Percentiles rank a stretch among this genome's conserved stretches.
These are phyloP conservation scores for Cordyceps javanica DNA, from an alignment of 2,329 filamentous ascomycete species.

Conservation along the genomic window DNA sequence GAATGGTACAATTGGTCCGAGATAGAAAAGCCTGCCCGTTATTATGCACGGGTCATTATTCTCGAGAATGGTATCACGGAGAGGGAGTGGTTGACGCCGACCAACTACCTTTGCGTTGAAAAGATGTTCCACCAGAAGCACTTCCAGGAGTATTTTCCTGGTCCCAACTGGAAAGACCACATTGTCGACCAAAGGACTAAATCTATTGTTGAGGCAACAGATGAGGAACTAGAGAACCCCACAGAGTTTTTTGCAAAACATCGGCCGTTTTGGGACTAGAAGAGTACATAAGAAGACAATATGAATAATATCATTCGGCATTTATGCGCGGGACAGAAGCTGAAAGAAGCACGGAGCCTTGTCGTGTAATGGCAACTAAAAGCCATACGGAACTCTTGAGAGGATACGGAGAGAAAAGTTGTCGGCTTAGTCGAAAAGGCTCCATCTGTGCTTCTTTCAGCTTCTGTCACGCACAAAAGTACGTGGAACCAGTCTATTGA, in stretches of 20 bases:
- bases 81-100: conserved; percentile 2
- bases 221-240: background rate
- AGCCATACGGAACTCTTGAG: background rate
- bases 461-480: no score
- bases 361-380: background rate
- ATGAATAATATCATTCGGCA: background rate
- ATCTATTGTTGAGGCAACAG: background rate
- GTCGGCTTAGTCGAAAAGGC: background rate
- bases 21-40: background rate
- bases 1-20: background rate
- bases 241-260: background rate
- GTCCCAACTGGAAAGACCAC: conserved; percentile 1
- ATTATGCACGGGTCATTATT: background rate
- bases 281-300: background rate
- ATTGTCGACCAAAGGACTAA: background rate
- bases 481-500: background rate
- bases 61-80: background rate
- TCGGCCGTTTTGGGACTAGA: background rate
- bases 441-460: no score
- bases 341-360: background rate
- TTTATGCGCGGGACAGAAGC: background rate
- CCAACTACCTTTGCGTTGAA: conserved; percentile 2
- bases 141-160: background rate
- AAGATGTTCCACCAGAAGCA: background rate
- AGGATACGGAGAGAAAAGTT: background rate